phyloP scores from a whole-genome alignment of 2,329 filamentous ascomycete genomes.

The Cylindrodendrum hubeiense region DNA sequence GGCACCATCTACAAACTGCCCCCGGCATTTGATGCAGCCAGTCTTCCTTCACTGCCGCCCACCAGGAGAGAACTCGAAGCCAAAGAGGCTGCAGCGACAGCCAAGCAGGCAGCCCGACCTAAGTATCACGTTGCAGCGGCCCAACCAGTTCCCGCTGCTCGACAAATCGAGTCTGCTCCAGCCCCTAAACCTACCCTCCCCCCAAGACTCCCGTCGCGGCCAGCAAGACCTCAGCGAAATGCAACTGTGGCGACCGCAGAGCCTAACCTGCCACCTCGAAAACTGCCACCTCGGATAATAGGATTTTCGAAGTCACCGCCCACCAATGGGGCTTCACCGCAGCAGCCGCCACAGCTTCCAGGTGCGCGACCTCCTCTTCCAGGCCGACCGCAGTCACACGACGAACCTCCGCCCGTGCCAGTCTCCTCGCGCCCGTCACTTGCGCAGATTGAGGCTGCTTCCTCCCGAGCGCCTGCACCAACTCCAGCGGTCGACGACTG shows the following conservation, averaged over 20 bases:
- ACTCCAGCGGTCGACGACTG: slow-evolving; percentile 62
- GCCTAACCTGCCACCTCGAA: slow-evolving; percentile 27
- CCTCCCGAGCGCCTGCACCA: slow-evolving; percentile 47
- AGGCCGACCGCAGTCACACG: slow-evolving; percentile 37
- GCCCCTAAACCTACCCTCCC: slow-evolving; percentile 57
- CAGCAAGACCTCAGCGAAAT: slow-evolving; percentile 47
- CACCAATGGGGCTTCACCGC: slow-evolving; percentile 32
- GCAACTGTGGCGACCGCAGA: slow-evolving; percentile 23
- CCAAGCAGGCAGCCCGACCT: slow-evolving; percentile 31
- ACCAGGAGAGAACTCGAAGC: slow-evolving; percentile 65
- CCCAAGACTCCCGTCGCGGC: slow-evolving; percentile 65
- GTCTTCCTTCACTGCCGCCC: slow-evolving; percentile 69
- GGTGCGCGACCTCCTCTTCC: slow-evolving; percentile 33
- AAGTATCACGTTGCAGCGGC: slow-evolving; percentile 28
- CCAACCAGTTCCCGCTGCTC: slow-evolving; percentile 41
- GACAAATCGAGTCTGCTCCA: slow-evolving; percentile 45
- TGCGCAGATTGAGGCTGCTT: slow-evolving; percentile 62
- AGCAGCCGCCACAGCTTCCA: slow-evolving; percentile 26
- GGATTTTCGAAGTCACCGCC: slow-evolving; percentile 30
- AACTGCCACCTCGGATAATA: slow-evolving; percentile 30
- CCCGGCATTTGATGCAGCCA: slow-evolving; percentile 67
- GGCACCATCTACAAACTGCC: slow-evolving; percentile 64
- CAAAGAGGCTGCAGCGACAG: slow-evolving; percentile 16
- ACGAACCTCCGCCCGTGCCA: slow-evolving; percentile 65
- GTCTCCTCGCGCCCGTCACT: slow-evolving; percentile 64